Conservation (phyloP, 768 basidiomycete species). For the Boletus subparvulus region DNA sequence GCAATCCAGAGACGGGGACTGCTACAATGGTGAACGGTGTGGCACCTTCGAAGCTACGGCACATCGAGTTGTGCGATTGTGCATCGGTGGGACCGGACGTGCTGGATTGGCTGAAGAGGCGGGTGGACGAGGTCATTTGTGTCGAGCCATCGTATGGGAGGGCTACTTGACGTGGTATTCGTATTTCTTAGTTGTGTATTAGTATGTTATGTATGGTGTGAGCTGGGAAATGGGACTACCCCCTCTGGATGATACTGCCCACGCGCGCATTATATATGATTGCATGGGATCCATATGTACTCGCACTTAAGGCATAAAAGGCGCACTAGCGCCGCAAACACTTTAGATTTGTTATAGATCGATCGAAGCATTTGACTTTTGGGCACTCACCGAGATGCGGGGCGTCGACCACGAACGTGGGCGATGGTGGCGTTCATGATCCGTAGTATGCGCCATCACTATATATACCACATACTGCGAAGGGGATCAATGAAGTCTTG, state of each 20-base stretch:
- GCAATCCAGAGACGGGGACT: slow-evolving; percentile 55
- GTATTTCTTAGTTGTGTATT: slow-evolving; percentile 18
- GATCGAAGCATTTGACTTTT: slow-evolving; percentile 16
- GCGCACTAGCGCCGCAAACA: slow-evolving; percentile 15
- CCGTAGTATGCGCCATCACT: background rate
- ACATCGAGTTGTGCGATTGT: slow-evolving; percentile 68
- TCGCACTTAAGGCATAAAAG: background rate
- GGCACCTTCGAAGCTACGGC: slow-evolving; percentile 52
- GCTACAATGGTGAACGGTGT: slow-evolving; percentile 42
- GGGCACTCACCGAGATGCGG: slow-evolving; percentile 1
- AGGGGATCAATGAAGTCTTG: no score
- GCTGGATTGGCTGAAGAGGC: slow-evolving; percentile 59
- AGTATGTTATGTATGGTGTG: slow-evolving; percentile 13
- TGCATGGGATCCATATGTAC: background rate
- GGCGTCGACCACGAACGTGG: background rate
- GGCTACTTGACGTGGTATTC: slow-evolving; percentile 22
- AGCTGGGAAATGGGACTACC: background rate
- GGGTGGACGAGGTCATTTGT: slow-evolving; percentile 62
- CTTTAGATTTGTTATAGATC: slow-evolving; percentile 4
- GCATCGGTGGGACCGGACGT: slow-evolving; percentile 66
- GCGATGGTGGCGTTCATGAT: background rate
- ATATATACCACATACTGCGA: background rate
- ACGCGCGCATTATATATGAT: background rate
- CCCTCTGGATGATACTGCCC: background rate
- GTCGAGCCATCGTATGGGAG: slow-evolving; percentile 56